Base-by-base conservation (phyloP, 1,284 basidiomycete species). In the Coniophora puteana region DNA sequence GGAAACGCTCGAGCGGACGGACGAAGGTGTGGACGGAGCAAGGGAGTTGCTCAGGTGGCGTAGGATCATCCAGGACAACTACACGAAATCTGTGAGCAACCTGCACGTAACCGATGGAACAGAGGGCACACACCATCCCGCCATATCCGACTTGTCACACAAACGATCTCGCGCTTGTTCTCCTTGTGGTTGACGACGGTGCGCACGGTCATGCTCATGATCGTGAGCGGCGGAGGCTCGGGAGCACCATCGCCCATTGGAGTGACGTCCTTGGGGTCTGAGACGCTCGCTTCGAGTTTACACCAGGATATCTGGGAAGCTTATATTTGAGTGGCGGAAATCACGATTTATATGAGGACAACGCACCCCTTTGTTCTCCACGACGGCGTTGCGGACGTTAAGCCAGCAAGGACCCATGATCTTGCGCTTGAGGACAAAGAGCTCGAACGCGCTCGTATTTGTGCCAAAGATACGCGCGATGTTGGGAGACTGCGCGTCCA, bases 331-430 rank as follows among this genome's bases (percentile, higher is more conserved):
- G 36, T 47, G 8, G 51, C 29, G 22, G 14, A 29, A 28, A 12
- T 22, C 28, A 34, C 7, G 20, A 13, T 24, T n/a, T 8, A n/a
- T 37, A 20, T 30, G 13, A 17, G 43, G n/a, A 18, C 6, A 5
- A 65, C 84, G 42, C 59, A 92, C 89, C 8, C 86, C 84, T 63
- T 89, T 86, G 54, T 83, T 66, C 41, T 87, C 83, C 16, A 91
- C 66, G 33, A 76, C 65, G 10, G 84, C 80, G 18, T 83, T 76
- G 60, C 87, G 84, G 49, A 99, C 76, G 45, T 87, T 78, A 37
- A 99, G 71, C 96, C 95, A 99, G 61, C 96, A 99, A 0, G 96
- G 94, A 3, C 96, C 96, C 91, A 97, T 98, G 49, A 99, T 97
- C 66, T 93, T 93, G 26, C 93, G 81, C 66, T 98, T 98, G 41